Base-by-base conservation (phyloP, 805 yeast genomes). In the Kurtzmaniella cleridarum region DNA sequence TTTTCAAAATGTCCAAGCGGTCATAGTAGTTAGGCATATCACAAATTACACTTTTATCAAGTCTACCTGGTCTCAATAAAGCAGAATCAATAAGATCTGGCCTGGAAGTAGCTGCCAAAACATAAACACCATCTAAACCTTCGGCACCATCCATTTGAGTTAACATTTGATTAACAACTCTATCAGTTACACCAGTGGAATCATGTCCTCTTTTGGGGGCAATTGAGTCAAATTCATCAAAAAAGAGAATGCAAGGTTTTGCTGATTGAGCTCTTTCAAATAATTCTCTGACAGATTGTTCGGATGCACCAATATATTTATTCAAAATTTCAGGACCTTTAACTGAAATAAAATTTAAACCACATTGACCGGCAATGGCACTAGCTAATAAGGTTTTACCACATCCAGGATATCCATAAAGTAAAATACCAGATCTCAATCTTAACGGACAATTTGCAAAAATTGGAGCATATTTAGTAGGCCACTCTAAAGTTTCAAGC, bases 111-210 rank as follows among this genome's bases (percentile, higher is more conserved):
- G 98, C 98, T 0, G 98, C 98, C 18, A 93, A 69, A 0, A 93
- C 96, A 56, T 93, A 91, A 2, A 93, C 98, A 3, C 98, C 97
- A 51, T 90, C 97, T 23, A 90, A 68, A 0, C 98, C 97, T 59
- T 93, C 98, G 1, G 98, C 98, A 65, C 98, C 98, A 60, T 93
- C 98, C 96, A 93, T 90, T 57, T 93, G 97, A 0, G 98, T 93
- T 51, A 93, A 74, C 78, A 93, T 77, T 57, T 93, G 98, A 62
- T 93, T 93, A 18, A 93, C 98, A 30, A 93, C 96, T 50, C 98
- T 75, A 58, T 93, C 98, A 2, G 98, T 93, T 3, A 93, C 98
- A 41, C 98, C 98, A 0, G 98, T 90, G 1, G 95, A 86, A 57
- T 91, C 98, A 53, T 90, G 97, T 2, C 98, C 98, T 72, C 98